Percentiles rank a stretch among this genome's conserved stretches.
Evolutionary conservation across 2,329 filamentous ascomycete genomes (phyloP).

Genomic region (Nemania abortiva): DNA sequence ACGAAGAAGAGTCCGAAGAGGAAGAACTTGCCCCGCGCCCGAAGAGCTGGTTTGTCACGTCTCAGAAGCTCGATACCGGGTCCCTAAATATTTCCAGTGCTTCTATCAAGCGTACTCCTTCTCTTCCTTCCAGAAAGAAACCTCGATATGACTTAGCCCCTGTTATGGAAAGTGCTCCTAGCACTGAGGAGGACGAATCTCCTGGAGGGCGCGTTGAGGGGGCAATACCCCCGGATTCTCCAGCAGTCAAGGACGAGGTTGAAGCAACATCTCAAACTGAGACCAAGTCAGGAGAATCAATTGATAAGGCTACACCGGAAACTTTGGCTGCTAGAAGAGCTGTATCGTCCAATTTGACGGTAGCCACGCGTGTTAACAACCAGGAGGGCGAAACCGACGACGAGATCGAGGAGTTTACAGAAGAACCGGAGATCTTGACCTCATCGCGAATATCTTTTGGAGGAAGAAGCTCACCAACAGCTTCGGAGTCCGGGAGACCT

Average conservation of each 20-base stretch:
- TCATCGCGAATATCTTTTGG: constrained; percentile 68
- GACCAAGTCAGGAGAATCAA: constrained; percentile 14
- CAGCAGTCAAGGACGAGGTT: constrained; percentile 19
- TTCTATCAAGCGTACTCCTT: constrained; percentile 49
- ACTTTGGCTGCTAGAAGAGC: constrained; percentile 35
- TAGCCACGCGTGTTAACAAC: constrained; percentile 27
- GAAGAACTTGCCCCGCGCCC: constrained; percentile 57
- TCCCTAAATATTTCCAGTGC: constrained; percentile 52
- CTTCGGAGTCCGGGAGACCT: constrained; percentile 60
- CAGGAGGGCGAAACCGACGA: constrained; percentile 50
- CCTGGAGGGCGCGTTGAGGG: background rate
- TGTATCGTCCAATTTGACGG: constrained; percentile 26
- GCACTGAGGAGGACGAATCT: background rate
- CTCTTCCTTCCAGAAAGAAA: constrained; percentile 45
- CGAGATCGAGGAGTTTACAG: constrained; percentile 65
- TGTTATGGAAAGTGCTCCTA: background rate
- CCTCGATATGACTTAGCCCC: constrained; percentile 35
- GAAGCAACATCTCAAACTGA: constrained; percentile 14
- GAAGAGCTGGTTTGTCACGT: constrained; percentile 59
- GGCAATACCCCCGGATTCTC: constrained; percentile 10
- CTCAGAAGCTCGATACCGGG: constrained; percentile 50
- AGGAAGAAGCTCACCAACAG: constrained; percentile 63
- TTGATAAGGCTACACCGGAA: constrained; percentile 36
- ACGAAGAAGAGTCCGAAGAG: constrained; percentile 68
- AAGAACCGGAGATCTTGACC: constrained; percentile 70